Percentiles rank a stretch among this genome's conserved stretches.
These are phyloP conservation scores for Aphanoascus verrucosus DNA, from an alignment of 2,329 filamentous ascomycete genomes.

Conservation along the genomic window DNA sequence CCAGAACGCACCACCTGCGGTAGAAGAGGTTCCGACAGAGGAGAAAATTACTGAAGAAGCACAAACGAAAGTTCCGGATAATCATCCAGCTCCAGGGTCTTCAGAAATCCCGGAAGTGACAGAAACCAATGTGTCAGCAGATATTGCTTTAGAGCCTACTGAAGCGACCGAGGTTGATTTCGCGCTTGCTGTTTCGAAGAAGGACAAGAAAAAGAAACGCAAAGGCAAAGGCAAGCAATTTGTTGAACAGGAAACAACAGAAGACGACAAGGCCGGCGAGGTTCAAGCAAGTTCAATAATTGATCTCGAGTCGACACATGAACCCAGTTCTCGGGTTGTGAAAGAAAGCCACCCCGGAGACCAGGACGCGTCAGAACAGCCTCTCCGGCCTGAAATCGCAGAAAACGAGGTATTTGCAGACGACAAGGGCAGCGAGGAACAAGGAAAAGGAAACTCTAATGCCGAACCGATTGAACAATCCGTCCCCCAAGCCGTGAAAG, in stretches of 20 bases:
- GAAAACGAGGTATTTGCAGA: neutral
- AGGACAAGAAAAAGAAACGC: constrained; percentile 10
- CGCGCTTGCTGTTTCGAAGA: constrained; percentile 1
- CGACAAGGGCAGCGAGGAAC: neutral
- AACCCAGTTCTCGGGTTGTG: no score
- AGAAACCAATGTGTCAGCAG: neutral
- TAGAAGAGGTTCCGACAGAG: neutral
- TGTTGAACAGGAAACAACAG: neutral
- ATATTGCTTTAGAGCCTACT: neutral
- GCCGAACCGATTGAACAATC: no score
- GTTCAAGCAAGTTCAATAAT: no score
- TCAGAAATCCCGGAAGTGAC: neutral
- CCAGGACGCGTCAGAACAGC: no score
- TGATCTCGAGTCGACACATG: no score
- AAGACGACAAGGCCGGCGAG: neutral
- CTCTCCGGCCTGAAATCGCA: no score
- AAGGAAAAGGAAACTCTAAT: no score
- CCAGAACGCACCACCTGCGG: neutral
- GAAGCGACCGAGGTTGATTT: neutral
- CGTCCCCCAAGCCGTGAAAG: no score
- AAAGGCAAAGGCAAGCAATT: constrained; percentile 1
- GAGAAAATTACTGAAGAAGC: neutral
- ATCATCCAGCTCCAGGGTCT: neutral
- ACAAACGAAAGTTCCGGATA: neutral
- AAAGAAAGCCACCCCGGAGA: no score